These are phyloP conservation scores for Colletotrichum limetticola DNA, from an alignment of 2,329 filamentous ascomycete genomes.

Conservation along the genomic window DNA sequence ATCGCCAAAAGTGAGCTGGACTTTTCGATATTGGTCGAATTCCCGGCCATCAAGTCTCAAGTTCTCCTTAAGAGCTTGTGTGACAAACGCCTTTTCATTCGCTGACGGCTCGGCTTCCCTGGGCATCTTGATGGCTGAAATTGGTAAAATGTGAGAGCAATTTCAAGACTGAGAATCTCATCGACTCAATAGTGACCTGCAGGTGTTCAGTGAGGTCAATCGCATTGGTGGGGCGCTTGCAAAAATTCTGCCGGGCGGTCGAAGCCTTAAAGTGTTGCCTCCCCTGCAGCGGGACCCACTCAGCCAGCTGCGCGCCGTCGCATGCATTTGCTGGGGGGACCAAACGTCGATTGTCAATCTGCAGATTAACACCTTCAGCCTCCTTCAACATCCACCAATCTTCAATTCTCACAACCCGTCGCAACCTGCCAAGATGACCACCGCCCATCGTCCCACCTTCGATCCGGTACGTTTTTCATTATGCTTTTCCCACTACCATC, in stretches of 20 bases:
- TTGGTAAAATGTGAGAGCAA: slow-evolving; percentile 36
- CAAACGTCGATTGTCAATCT: background rate
- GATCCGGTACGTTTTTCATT: slow-evolving; percentile 75
- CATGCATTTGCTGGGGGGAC: slow-evolving; percentile 11
- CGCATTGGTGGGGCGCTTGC: slow-evolving; percentile 37
- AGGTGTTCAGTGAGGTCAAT: slow-evolving; percentile 36
- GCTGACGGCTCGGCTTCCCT: slow-evolving; percentile 91
- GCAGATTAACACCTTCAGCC: background rate
- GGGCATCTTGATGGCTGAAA: slow-evolving; percentile 72
- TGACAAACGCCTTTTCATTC: slow-evolving; percentile 88
- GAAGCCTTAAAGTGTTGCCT: slow-evolving; percentile 27
- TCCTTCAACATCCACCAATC: slow-evolving; percentile 4
- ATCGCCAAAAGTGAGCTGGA: slow-evolving; percentile 86
- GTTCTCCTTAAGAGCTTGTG: slow-evolving; percentile 82
- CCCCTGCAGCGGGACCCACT: slow-evolving; percentile 22
- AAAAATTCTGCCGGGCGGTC: slow-evolving; percentile 64
- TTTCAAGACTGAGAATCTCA: background rate
- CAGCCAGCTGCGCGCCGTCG: slow-evolving; percentile 7
- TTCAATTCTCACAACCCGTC: background rate
- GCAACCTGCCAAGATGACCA: slow-evolving; percentile 63
- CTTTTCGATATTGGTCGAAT: slow-evolving; percentile 81
- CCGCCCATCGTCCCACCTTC: slow-evolving; percentile 88
- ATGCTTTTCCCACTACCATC: background rate
- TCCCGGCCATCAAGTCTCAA: slow-evolving; percentile 86
- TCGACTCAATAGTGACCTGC: slow-evolving; percentile 15